phyloP scores from a whole-genome alignment of 2,329 filamentous ascomycete genomes.

The Tolypocladium paradoxum region DNA sequence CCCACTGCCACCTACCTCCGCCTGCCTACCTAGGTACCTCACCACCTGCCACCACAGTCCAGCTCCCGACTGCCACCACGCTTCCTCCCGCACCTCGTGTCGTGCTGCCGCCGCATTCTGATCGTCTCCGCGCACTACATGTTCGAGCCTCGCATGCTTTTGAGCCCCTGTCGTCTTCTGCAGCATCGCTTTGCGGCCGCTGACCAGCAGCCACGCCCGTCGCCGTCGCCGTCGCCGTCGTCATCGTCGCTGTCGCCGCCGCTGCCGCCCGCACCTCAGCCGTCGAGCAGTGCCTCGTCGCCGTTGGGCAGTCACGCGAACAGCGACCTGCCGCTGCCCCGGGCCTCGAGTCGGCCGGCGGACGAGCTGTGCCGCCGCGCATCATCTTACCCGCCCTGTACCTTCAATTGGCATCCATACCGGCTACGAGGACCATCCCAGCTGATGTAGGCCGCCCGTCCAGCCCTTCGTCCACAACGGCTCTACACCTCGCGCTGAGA shows the following conservation, averaged over 20 bases:
- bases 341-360: constrained; percentile 7
- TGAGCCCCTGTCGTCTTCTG: not conserved
- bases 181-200: constrained; percentile 1
- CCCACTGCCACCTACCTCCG: not conserved
- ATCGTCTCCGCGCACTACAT: not conserved
- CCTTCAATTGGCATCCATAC: constrained; percentile 18
- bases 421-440: constrained; percentile 5
- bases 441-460: constrained; percentile 27
- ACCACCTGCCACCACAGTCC: not conserved
- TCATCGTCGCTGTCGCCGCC: not conserved
- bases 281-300: not conserved
- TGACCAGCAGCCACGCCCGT: not conserved
- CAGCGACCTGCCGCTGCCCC: not conserved
- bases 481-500: constrained; percentile 21
- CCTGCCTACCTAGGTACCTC: no score
- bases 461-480: constrained; percentile 19
- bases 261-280: constrained; percentile 2
- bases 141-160: constrained; percentile 1
- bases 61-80: not conserved
- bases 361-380: constrained; percentile 9
- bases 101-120: not conserved
- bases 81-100: not conserved
- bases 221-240: not conserved
- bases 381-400: constrained; percentile 4
- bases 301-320: not conserved